Evolutionary conservation across 768 basidiomycete genomes (phyloP).

Genomic region (Russula earlei): DNA sequence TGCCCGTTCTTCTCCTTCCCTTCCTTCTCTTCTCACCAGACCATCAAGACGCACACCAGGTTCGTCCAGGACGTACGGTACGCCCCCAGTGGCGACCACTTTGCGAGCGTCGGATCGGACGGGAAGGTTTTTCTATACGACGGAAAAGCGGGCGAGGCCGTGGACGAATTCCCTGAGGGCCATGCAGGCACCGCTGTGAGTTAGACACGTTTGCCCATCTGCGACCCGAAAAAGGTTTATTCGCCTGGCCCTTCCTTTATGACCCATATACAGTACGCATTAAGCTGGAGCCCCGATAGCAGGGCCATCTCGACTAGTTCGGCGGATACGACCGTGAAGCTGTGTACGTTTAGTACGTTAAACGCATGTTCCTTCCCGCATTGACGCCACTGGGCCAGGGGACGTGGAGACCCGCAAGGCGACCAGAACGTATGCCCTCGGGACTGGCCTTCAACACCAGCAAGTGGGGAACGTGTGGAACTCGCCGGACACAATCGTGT

Average conservation of each 20-base stretch:
- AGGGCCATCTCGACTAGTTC: constrained; percentile 71
- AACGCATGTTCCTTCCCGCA: background rate
- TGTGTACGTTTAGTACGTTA: constrained; percentile 42
- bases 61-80: constrained; percentile 90
- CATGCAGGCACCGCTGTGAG: constrained; percentile 73
- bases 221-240: background rate
- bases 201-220: constrained; percentile 12
- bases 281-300: constrained; percentile 74
- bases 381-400: constrained; percentile 40
- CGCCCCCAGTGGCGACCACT: constrained; percentile 69
- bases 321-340: constrained; percentile 77
- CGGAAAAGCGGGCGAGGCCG: constrained; percentile 76
- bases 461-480: constrained; percentile 89
- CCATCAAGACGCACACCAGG: constrained; percentile 80
- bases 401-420: constrained; percentile 67
- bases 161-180: constrained; percentile 58
- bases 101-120: constrained; percentile 87
- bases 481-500: constrained; percentile 59
- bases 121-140: constrained; percentile 83
- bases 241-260: background rate
- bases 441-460: constrained; percentile 65
- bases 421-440: constrained; percentile 60
- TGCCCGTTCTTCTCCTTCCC: too few relatives aligned
- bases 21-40: constrained; percentile 32
- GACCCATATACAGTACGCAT: constrained; percentile 44